Evolutionary conservation across 2,329 filamentous ascomycete genomes (phyloP).

Genomic region (Chlorencoelia australis): DNA sequence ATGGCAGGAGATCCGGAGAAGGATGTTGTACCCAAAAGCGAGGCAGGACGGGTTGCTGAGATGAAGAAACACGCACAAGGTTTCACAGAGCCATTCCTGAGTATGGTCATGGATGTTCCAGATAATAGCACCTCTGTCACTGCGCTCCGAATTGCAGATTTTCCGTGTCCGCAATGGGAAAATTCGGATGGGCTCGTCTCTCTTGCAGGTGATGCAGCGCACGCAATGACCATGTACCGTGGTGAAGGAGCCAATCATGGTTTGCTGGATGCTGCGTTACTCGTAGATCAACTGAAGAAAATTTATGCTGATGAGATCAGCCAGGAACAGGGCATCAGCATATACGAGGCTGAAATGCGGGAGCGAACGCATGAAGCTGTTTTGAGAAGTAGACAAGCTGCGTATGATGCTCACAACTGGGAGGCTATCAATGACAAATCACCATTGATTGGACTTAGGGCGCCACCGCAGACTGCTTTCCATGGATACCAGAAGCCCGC

Average conservation of each 20-base stretch:
- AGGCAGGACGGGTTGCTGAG: conserved; percentile 29
- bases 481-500: too few species aligned
- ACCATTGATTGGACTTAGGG: conserved; percentile 29
- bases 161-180: conserved; percentile 28
- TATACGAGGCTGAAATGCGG: conserved; percentile 38
- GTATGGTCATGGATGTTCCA: conserved; percentile 35
- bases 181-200: conserved; percentile 24
- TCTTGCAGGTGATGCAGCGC: conserved; percentile 27
- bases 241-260: conserved; percentile 50
- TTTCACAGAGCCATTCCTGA: conserved; percentile 35
- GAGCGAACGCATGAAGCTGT: conserved; percentile 36
- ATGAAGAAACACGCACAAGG: conserved; percentile 30
- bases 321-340: conserved; percentile 30
- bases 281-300: conserved; percentile 28
- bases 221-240: conserved; percentile 33
- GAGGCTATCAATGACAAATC: conserved; percentile 31
- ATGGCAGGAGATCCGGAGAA: conserved; percentile 23
- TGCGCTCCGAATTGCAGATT: conserved; percentile 23
- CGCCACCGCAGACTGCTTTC: too few species aligned
- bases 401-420: conserved; percentile 45
- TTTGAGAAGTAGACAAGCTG: conserved; percentile 40
- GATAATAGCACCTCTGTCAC: conserved; percentile 29
- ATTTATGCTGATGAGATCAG: conserved; percentile 7
- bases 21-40: conserved; percentile 26
- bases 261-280: conserved; percentile 40